Evolutionary conservation across 352 stramenopile species (phyloP), one percentile per base, ranked within the genome.

Genomic region (Globisporangium camurandrum): DNA sequence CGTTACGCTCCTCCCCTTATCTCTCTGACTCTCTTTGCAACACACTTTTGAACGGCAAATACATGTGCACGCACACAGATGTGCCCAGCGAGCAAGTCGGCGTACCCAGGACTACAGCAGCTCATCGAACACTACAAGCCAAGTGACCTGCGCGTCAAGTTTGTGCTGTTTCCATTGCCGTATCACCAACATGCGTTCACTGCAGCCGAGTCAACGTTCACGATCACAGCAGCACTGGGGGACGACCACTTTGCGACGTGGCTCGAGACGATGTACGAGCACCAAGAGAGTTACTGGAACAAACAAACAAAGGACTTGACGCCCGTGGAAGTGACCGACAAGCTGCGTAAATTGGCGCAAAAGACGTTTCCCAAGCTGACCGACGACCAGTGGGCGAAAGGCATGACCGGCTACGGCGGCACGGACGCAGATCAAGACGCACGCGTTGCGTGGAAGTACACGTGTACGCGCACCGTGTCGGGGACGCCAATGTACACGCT

Each of bases 261-360:
- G 81, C 72, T 92, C 38, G 81, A 92, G 58, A 74, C 69, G 8
- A 70, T 92, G 20, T 92, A 92, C 61, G 62, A 65, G 22, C 83
- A 88, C 51, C 81, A 92, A 46, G 78, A 87, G 24, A 69, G 73
- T 65, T 87, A 75, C 50, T 89, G 70, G 71, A 88, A 93, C 70
- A 86, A 87, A 55, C 50, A 52, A 24, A 92, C 81, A 16, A 86
- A 92, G 54, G 80, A 89, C 36, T 45, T 87, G 42, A 81, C 64
- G 22, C 64, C 80, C 7, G 58, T 88, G 16, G 52, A 90, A 67
- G 77, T 89, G 46, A 64, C 63, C 17, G 62, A 69, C 10, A 73
- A 86, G 51, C 71, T 89, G 19, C 75, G 66, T 34, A 41, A 51
- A 23, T 49, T 92, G n/a, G 81, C 81, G 38, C 64, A 88, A 46